Percentiles rank a stretch among this genome's conserved stretches.
phyloP scores from a whole-genome alignment of 495 filamentous ascomycete genomes.

The Aspergillus coremiiformis region DNA sequence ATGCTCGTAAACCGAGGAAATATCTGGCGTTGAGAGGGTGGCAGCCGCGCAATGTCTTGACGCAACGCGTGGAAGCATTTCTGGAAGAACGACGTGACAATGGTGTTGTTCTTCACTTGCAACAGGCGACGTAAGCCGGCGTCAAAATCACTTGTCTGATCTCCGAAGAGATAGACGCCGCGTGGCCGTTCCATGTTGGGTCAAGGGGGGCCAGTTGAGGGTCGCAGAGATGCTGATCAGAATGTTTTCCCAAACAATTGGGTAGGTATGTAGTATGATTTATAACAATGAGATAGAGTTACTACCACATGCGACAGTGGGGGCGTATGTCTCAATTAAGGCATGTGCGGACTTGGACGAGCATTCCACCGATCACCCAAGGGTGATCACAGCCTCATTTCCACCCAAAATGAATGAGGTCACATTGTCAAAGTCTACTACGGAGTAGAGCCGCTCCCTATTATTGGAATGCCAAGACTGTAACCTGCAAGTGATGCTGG shows the following conservation, averaged over 20 bases:
- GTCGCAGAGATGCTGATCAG: not conserved
- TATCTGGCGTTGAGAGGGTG: conserved; percentile 48
- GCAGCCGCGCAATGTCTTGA: conserved; percentile 54
- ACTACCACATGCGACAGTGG: conserved; percentile 3
- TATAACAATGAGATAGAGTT: conserved; percentile 9
- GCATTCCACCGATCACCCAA: conserved; percentile 7
- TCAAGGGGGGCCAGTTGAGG: not conserved
- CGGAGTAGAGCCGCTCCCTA: not conserved
- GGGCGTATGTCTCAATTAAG: conserved; percentile 2
- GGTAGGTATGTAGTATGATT: conserved; percentile 6
- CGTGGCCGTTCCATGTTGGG: conserved; percentile 26
- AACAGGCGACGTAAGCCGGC: conserved; percentile 56
- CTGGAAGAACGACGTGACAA: conserved; percentile 60
- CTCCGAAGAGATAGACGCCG: conserved; percentile 58
- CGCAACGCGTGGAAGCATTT: conserved; percentile 54
- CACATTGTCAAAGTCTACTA: conserved; percentile 6
- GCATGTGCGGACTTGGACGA: conserved; percentile 6
- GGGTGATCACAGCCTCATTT: not conserved
- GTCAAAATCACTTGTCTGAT: conserved; percentile 70
- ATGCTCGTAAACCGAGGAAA: conserved; percentile 66
- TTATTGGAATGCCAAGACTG: not conserved
- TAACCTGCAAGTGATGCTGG: not conserved
- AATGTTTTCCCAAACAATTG: not conserved
- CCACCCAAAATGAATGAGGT: conserved; percentile 5
- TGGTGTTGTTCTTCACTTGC: conserved; percentile 55